Conservation (phyloP, 2,329 filamentous ascomycete species). For the Pyrenochaeta sp. region DNA sequence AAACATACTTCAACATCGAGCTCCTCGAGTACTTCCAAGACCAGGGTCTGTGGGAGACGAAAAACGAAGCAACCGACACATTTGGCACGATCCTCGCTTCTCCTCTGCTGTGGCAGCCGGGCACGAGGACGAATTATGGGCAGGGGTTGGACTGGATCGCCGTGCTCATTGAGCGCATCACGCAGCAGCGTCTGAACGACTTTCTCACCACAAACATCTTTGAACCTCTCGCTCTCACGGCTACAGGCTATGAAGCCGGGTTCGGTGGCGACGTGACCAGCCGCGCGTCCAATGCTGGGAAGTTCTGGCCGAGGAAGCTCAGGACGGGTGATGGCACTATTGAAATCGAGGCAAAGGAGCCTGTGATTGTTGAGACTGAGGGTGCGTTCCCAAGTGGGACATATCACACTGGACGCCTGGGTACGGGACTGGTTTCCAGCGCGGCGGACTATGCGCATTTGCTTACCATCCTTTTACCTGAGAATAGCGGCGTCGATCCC, state of each 20-base stretch:
- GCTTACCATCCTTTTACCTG: slow-evolving; percentile 20
- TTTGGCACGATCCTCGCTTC: slow-evolving; percentile 17
- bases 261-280: slow-evolving; percentile 51
- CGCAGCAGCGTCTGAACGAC: slow-evolving; percentile 45
- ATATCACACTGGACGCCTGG: slow-evolving; percentile 24
- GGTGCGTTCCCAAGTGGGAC: slow-evolving; percentile 22
- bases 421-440: slow-evolving; percentile 25
- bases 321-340: slow-evolving; percentile 55
- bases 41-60: slow-evolving; percentile 9
- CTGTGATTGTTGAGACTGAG: slow-evolving; percentile 9
- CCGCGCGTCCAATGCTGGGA: slow-evolving; percentile 3
- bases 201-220: slow-evolving; percentile 30
- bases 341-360: slow-evolving; percentile 12
- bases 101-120: slow-evolving; percentile 49
- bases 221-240: slow-evolving; percentile 15
- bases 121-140: slow-evolving; percentile 60
- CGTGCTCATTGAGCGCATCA: slow-evolving; percentile 53
- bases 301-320: slow-evolving; percentile 60
- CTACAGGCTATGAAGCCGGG: slow-evolving; percentile 20
- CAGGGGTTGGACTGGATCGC: slow-evolving; percentile 60
- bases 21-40: slow-evolving; percentile 34
- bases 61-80: slow-evolving; percentile 23
- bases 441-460: slow-evolving; percentile 23
- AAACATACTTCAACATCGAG: slow-evolving; percentile 52
- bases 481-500: slow-evolving; percentile 26